These are phyloP conservation scores for Elsinoe batatas DNA, from an alignment of 2,329 filamentous ascomycete genomes.

Conservation along the genomic window DNA sequence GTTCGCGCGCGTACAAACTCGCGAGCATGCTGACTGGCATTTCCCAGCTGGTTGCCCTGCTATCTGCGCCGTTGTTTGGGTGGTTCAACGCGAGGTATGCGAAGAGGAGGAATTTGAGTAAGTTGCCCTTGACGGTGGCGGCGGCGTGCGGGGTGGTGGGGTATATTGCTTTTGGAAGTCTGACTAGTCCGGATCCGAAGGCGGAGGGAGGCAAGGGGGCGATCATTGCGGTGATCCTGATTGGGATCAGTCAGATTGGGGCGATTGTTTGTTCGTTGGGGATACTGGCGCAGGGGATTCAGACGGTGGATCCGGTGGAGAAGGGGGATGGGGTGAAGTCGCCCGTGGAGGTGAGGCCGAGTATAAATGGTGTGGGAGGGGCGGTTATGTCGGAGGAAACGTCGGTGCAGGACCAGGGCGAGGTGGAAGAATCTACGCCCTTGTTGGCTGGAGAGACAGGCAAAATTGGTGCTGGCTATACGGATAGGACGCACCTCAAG, in stretches of 20 bases:
- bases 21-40: slow-evolving; percentile 80
- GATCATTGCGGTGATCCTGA: slow-evolving; percentile 64
- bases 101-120: slow-evolving; percentile 39
- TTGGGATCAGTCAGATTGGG: slow-evolving; percentile 90
- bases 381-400: neutral
- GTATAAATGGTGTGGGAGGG: neutral
- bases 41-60: slow-evolving; percentile 74
- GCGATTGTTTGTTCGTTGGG: slow-evolving; percentile 94
- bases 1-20: slow-evolving; percentile 76
- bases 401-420: no score
- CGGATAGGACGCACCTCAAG: slow-evolving; percentile 53
- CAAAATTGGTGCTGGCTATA: neutral
- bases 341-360: neutral
- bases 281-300: slow-evolving; percentile 68
- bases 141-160: slow-evolving; percentile 66
- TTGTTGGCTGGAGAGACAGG: neutral
- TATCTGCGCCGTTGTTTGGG: slow-evolving; percentile 80
- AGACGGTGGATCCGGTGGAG: neutral
- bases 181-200: slow-evolving; percentile 63
- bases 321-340: neutral
- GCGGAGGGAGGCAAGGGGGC: slow-evolving; percentile 43
- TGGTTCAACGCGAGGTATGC: slow-evolving; percentile 63
- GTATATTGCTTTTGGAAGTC: slow-evolving; percentile 65
- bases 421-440: slow-evolving; percentile 13
- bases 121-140: slow-evolving; percentile 63